Percentiles rank a stretch among this genome's conserved stretches.
Conservation (phyloP, 164 flowering plant genomes). For the Akebia trifoliata region DNA sequence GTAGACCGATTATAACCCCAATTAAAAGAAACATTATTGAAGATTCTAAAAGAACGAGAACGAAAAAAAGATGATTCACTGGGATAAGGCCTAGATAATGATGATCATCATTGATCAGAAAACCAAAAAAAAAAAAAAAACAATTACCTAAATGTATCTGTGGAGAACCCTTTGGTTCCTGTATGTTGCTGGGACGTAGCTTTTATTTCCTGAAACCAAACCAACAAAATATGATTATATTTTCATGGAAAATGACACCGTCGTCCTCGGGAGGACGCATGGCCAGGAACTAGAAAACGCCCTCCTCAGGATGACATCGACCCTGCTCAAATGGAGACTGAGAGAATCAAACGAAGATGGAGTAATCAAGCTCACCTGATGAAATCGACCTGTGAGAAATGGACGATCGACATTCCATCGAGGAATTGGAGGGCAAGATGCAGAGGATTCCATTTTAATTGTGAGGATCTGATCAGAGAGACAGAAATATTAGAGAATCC, state of each 20-base stretch:
- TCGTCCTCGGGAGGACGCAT: background rate
- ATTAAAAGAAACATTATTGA: too few species aligned
- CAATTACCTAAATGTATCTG: conserved; percentile 46
- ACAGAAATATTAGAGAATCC: too few species aligned
- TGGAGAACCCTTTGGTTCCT: conserved; percentile 32
- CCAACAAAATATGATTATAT: background rate
- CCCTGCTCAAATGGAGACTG: background rate
- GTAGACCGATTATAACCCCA: too few species aligned
- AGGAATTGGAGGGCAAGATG: conserved; percentile 50
- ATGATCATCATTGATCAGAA: too few species aligned
- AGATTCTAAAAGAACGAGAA: background rate
- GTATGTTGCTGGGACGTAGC: conserved; percentile 31
- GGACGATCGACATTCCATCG: conserved; percentile 78
- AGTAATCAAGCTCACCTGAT: conserved; percentile 40
- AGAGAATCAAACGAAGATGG: background rate
- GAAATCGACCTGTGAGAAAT: conserved; percentile 79
- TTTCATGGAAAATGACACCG: background rate
- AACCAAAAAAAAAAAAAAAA: too few species aligned
- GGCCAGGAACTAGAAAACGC: too few species aligned
- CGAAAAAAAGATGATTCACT: background rate
- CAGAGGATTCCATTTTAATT: conserved; percentile 20
- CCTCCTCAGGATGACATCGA: background rate
- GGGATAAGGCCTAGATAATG: too few species aligned
- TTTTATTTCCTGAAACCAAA: conserved; percentile 42
- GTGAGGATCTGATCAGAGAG: too few species aligned